Evolutionary conservation across 495 filamentous ascomycete species (phyloP).

Genomic region (Pyronema omphalodes): DNA sequence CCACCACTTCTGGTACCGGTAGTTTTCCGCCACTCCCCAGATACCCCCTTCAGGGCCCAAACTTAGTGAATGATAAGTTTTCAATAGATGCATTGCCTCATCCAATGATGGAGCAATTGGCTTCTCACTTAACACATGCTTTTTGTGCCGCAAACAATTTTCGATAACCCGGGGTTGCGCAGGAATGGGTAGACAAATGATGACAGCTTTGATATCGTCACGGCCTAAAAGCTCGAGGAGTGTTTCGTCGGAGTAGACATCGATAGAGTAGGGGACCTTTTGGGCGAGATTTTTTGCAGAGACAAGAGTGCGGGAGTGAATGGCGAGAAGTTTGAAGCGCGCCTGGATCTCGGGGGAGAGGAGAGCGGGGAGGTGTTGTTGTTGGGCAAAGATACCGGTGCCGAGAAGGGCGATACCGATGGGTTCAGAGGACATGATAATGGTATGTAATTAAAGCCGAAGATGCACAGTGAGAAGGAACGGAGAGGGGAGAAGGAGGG

Average conservation of each 20-base stretch:
- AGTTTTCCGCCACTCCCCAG: slow-evolving; percentile 61
- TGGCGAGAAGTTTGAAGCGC: slow-evolving; percentile 35
- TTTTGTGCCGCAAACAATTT: slow-evolving; percentile 45
- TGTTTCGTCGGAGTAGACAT: slow-evolving; percentile 45
- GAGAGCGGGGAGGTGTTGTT: slow-evolving; percentile 35
- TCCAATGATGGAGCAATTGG: slow-evolving; percentile 52
- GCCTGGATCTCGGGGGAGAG: slow-evolving; percentile 24
- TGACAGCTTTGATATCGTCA: slow-evolving; percentile 46
- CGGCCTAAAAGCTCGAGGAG: slow-evolving; percentile 46
- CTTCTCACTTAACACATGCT: slow-evolving; percentile 72
- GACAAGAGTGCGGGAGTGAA: slow-evolving; percentile 42
- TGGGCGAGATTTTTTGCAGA: slow-evolving; percentile 26
- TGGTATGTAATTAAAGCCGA: no score
- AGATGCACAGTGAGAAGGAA: no score
- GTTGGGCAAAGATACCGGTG: slow-evolving; percentile 35
- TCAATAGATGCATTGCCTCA: slow-evolving; percentile 42
- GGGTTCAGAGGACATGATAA: no score
- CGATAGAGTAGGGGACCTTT: slow-evolving; percentile 26
- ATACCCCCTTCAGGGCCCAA: slow-evolving; percentile 14
- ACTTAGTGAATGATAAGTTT: slow-evolving; percentile 21
- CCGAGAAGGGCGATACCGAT: slow-evolving; percentile 42
- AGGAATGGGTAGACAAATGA: slow-evolving; percentile 48
- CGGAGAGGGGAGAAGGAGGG: no score
- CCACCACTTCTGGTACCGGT: slow-evolving; percentile 43
- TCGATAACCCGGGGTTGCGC: slow-evolving; percentile 40